These are phyloP conservation scores for Wickerhamiella azyma DNA, from an alignment of 805 yeast species.

Conservation along the genomic window DNA sequence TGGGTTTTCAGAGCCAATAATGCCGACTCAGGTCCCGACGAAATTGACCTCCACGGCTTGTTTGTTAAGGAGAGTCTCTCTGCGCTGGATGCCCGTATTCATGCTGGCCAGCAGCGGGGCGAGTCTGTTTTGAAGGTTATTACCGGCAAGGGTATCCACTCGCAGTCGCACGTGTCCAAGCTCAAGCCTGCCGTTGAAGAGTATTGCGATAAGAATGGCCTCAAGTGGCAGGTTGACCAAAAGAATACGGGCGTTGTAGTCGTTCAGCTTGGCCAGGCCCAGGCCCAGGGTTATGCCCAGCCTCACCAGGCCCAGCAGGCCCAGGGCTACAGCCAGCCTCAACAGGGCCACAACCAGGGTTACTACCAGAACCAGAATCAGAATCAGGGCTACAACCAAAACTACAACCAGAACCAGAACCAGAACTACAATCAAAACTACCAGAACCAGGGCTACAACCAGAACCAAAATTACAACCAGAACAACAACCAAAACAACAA, in stretches of 20 bases:
- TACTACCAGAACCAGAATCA: slow-evolving; percentile 10
- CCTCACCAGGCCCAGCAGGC: slow-evolving; percentile 4
- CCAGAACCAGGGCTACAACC: slow-evolving; percentile 18
- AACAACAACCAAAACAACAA: slow-evolving; percentile 15
- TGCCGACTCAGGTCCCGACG: slow-evolving; percentile 70
- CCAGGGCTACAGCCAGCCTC: slow-evolving; percentile 13
- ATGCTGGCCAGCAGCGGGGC: slow-evolving; percentile 36
- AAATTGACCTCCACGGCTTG: slow-evolving; percentile 86
- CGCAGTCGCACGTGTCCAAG: slow-evolving; percentile 69
- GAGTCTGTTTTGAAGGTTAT: slow-evolving; percentile 63
- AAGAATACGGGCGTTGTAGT: slow-evolving; percentile 72
- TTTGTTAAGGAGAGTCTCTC: slow-evolving; percentile 79
- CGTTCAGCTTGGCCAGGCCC: slow-evolving; percentile 36
- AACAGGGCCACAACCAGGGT: slow-evolving; percentile 14
- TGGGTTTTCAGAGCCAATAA: slow-evolving; percentile 62
- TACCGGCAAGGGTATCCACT: slow-evolving; percentile 88
- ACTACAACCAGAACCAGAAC: slow-evolving; percentile 3
- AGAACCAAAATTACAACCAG: slow-evolving; percentile 14
- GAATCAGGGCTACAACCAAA: slow-evolving; percentile 10
- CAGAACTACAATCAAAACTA: slow-evolving; percentile 15
- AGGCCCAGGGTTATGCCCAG: slow-evolving; percentile 13
- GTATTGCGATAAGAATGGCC: slow-evolving; percentile 51
- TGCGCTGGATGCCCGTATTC: slow-evolving; percentile 59
- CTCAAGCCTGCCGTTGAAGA: slow-evolving; percentile 79
- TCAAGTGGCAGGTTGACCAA: slow-evolving; percentile 48